phyloP scores from a whole-genome alignment of 1,284 basidiomycete species.

The Sanghuangporus sanghuang region DNA sequence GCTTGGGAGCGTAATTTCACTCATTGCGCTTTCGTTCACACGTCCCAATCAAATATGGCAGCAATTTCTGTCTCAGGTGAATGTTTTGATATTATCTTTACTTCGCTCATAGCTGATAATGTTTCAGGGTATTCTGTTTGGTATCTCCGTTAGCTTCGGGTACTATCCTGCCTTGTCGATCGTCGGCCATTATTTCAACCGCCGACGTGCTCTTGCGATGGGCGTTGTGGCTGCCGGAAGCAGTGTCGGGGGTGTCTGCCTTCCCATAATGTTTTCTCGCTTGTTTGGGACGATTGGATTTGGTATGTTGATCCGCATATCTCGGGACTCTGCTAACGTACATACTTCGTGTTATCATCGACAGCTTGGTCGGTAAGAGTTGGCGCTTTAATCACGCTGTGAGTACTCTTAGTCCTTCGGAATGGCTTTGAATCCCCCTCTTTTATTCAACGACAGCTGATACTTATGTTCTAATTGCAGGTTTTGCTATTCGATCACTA shows the following conservation, averaged over 20 bases:
- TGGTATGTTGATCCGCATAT: slow-evolving; percentile 4
- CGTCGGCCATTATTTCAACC: slow-evolving; percentile 13
- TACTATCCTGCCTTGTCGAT: slow-evolving; percentile 10
- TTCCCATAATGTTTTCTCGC: slow-evolving; percentile 28
- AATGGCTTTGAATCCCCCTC: not conserved
- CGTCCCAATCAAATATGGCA: slow-evolving; percentile 9
- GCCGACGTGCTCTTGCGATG: slow-evolving; percentile 8
- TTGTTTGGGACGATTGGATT: slow-evolving; percentile 20
- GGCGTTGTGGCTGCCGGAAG: slow-evolving; percentile 20
- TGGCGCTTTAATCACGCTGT: slow-evolving; percentile 12
- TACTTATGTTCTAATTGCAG: not conserved
- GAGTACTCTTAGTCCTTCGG: not conserved
- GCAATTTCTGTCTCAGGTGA: slow-evolving; percentile 12
- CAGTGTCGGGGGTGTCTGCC: slow-evolving; percentile 24
- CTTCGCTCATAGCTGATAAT: not conserved
- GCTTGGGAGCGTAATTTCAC: slow-evolving; percentile 4
- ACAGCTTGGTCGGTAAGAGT: slow-evolving; percentile 13
- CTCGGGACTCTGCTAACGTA: not conserved
- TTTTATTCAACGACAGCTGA: not conserved
- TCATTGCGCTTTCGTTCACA: slow-evolving; percentile 12
- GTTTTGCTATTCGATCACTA: not conserved
- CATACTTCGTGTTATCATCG: not conserved
- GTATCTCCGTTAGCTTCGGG: slow-evolving; percentile 4
- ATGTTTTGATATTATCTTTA: not conserved
- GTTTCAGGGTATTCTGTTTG: slow-evolving; percentile 9